A percentile compares a stretch with the other conserved stretches of the same genome.
Conservation (phyloP, 1,139 yeast species). For the Eremothecium cymbalariae region DNA sequence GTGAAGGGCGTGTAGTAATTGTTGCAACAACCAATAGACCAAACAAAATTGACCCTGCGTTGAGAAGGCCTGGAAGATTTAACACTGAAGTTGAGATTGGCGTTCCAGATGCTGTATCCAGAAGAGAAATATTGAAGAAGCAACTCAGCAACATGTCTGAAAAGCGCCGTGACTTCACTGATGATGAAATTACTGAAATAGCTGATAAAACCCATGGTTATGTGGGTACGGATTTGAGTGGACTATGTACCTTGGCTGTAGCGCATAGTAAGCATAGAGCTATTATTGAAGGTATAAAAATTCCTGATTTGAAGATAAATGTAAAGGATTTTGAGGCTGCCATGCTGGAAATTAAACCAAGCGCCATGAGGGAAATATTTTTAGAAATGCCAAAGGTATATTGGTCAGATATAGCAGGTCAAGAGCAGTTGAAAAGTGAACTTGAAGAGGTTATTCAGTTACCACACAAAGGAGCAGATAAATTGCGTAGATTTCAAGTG, state of each 20-base stretch:
- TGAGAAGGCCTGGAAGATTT: conserved; percentile 87
- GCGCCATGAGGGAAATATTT: conserved; percentile 94
- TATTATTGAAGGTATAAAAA: conserved; percentile 33
- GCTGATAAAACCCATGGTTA: conserved; percentile 69
- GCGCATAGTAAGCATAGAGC: conserved; percentile 72
- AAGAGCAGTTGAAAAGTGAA: conserved; percentile 68
- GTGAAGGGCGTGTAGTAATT: conserved; percentile 58
- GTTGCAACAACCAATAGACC: conserved; percentile 84
- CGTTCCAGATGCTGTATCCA: conserved; percentile 63
- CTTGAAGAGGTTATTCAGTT: conserved; percentile 84
- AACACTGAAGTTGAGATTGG: conserved; percentile 81
- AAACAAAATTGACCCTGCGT: conserved; percentile 72
- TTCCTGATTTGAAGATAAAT: conserved; percentile 35
- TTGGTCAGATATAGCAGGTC: conserved; percentile 97
- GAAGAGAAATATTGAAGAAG: conserved; percentile 54
- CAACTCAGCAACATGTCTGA: conserved; percentile 53
- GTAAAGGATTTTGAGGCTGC: conserved; percentile 57
- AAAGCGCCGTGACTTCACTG: conserved; percentile 46
- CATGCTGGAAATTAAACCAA: conserved; percentile 72
- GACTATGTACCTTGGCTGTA: conserved; percentile 81
- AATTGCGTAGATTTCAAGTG: conserved; percentile 71
- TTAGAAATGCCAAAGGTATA: conserved; percentile 88
- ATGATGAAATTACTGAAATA: conserved; percentile 46
- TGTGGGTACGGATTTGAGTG: conserved; percentile 84
- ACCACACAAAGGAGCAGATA: conserved; percentile 75